A percentile compares a stretch with the other conserved stretches of the same genome.
Evolutionary conservation across 176 grass and related monocot genomes (phyloP).

Genomic region (Carex cristatella): DNA sequence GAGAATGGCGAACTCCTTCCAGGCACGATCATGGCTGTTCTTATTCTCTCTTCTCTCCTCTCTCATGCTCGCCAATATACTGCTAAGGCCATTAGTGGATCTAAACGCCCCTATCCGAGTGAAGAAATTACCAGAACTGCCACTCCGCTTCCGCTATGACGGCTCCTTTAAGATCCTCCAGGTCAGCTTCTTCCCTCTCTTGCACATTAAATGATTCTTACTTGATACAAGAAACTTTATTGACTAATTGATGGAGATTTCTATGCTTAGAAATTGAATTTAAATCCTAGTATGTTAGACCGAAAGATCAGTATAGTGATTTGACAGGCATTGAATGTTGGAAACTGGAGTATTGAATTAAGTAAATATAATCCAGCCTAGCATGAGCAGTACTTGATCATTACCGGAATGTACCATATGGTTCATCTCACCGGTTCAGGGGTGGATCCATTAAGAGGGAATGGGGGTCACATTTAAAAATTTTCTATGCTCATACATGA

Average conservation of each 20-base stretch:
- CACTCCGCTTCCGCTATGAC: slow-evolving; percentile 68
- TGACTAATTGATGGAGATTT: background rate
- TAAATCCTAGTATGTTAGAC: background rate
- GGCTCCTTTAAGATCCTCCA: slow-evolving; percentile 86
- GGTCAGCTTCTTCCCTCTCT: slow-evolving; percentile 17
- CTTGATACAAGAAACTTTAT: background rate
- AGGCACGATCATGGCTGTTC: slow-evolving; percentile 22
- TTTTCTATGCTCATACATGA: no score
- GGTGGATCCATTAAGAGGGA: no score
- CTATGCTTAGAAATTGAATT: background rate
- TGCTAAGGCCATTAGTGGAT: slow-evolving; percentile 11
- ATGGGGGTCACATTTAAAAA: no score
- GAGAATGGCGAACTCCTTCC: slow-evolving; percentile 10
- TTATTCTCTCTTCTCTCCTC: slow-evolving; percentile 32
- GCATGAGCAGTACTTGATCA: background rate
- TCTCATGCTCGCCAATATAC: background rate
- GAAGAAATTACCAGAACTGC: slow-evolving; percentile 51
- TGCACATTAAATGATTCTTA: background rate
- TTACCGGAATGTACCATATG: background rate
- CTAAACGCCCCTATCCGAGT: slow-evolving; percentile 31
- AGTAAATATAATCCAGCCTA: background rate
- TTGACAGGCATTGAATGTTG: background rate
- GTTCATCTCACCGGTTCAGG: background rate
- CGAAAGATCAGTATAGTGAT: background rate
- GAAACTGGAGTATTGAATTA: background rate